Evolutionary conservation across 148 eudicot genomes (phyloP).

Genomic region (Arctostaphylos glauca): DNA sequence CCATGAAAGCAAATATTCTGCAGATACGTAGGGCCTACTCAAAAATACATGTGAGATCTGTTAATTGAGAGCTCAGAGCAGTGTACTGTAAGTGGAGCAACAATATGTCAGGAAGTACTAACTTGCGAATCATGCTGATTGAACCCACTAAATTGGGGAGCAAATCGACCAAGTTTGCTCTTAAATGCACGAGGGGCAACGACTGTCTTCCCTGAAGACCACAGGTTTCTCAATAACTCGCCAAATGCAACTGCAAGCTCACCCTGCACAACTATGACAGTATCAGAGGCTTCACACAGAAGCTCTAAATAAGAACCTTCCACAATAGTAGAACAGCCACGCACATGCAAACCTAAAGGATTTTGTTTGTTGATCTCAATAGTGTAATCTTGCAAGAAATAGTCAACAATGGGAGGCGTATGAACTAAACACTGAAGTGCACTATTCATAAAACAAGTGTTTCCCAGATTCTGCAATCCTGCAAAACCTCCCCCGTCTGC

Average conservation of each 20-base stretch:
- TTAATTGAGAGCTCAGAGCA: background rate
- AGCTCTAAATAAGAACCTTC: background rate
- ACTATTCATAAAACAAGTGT: constrained; percentile 99
- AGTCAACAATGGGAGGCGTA: constrained; percentile 77
- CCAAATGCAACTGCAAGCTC: constrained; percentile 99
- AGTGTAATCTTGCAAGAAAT: constrained; percentile 76
- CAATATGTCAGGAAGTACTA: constrained; percentile 17
- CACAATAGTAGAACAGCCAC: constrained; percentile 17
- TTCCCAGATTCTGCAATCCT: constrained; percentile 91
- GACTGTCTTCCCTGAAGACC: constrained; percentile 74
- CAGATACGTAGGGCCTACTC: background rate
- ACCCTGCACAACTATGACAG: constrained; percentile 58
- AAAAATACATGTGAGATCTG: background rate
- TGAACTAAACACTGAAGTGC: constrained; percentile 94
- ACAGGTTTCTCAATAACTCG: constrained; percentile 79
- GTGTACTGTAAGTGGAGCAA: background rate
- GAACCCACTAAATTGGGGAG: constrained; percentile 98
- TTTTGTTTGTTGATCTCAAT: constrained; percentile 83
- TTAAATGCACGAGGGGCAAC: constrained; percentile 88
- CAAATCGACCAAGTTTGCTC: constrained; percentile 90
- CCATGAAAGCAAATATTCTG: background rate
- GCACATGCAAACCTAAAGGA: constrained; percentile 88
- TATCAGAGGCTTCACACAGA: constrained; percentile 9
- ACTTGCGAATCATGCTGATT: constrained; percentile 99
- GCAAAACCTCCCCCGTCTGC: constrained; percentile 76